Evolutionary conservation across 2,329 filamentous ascomycete genomes (phyloP), one percentile per base, ranked within the genome.

Genomic region (Raffaelea deltoideospora): DNA sequence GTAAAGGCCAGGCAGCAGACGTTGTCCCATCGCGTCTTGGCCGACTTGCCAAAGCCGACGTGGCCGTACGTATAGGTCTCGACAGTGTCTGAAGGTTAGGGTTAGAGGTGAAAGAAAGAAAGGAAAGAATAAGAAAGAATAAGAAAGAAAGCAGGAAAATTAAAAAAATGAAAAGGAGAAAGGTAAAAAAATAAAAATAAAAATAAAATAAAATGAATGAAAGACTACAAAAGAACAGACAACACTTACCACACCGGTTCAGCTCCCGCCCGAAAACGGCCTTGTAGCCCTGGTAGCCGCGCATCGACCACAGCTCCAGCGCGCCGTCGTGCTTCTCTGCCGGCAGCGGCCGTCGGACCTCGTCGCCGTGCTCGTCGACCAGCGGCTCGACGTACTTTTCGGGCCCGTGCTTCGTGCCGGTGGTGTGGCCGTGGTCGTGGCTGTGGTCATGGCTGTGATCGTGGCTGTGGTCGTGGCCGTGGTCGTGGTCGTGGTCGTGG

Each of bases 381-480:
- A 17, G n/a, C 10, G 28, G 28, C 28, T 30, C 28, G 6, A 30
- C 18, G 11, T 30, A 30, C n/a, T 18, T 15, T 5, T 6, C 5
- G 5, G 4, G 28, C 7, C n/a, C 28, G 15, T 30, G 14, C n/a
- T n/a, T n/a, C n/a, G n/a, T 26, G 23, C 13, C 23, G 23, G 23
- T 13, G 8, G 27, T 10, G n/a, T n/a, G 10, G 10, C n/a, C 6
- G 27, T 28, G 10, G 27, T n/a, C 27, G 10, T 28, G 27, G 14
- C 14, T 28, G 27, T n/a, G 8, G 10, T 9, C 27, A 11, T 28
- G 27, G 27, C 8, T 13, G 23, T 26, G 23, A 8, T 13, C 23
- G 8, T n/a, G 27, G 27, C 6, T 14, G 6, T 9, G 9, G 27
- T 28, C 7, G 9, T 28, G n/a, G n/a, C n/a, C 27, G 54, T 53